These are phyloP conservation scores for Globisporangium cystogenes DNA, from an alignment of 352 stramenopile species.

Conservation along the genomic window DNA sequence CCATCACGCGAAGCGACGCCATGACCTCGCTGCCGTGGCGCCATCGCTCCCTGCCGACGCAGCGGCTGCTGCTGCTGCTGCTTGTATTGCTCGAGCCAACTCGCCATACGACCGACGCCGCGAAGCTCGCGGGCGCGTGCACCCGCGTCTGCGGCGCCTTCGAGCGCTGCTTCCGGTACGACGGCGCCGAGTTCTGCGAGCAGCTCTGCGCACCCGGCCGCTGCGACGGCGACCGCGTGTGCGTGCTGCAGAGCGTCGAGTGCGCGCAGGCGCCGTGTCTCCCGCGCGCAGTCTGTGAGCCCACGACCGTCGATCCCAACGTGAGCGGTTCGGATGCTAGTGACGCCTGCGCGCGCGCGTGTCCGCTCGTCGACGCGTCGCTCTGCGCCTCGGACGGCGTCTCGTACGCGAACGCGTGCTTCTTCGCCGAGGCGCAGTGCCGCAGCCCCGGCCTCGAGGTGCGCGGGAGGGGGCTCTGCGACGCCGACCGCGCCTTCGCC, in stretches of 20 bases:
- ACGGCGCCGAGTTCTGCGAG: constrained; percentile 35
- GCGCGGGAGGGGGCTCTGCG: constrained; percentile 19
- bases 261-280: constrained; percentile 38
- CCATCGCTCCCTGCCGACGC: not conserved
- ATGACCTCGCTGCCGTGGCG: not conserved
- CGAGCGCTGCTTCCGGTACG: constrained; percentile 43
- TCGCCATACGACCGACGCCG: not conserved
- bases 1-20: too few relatives aligned
- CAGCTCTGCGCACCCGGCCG: constrained; percentile 30
- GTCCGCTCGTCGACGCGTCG: constrained; percentile 28
- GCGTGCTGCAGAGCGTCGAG: constrained; percentile 29
- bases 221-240: constrained; percentile 30
- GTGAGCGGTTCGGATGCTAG: not conserved
- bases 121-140: constrained; percentile 7
- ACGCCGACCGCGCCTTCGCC: constrained; percentile 20
- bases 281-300: constrained; percentile 37
- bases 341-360: constrained; percentile 21
- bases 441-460: constrained; percentile 16
- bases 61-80: not conserved
- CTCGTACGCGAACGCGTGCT: constrained; percentile 49
- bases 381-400: constrained; percentile 40
- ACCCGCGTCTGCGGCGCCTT: constrained; percentile 21
- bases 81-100: not conserved
- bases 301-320: not conserved
- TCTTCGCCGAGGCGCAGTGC: constrained; percentile 44